A percentile compares a stretch with the other conserved stretches of the same genome.
Evolutionary conservation across 805 yeast species (phyloP).

Genomic region (Torulaspora microellipsoides): DNA sequence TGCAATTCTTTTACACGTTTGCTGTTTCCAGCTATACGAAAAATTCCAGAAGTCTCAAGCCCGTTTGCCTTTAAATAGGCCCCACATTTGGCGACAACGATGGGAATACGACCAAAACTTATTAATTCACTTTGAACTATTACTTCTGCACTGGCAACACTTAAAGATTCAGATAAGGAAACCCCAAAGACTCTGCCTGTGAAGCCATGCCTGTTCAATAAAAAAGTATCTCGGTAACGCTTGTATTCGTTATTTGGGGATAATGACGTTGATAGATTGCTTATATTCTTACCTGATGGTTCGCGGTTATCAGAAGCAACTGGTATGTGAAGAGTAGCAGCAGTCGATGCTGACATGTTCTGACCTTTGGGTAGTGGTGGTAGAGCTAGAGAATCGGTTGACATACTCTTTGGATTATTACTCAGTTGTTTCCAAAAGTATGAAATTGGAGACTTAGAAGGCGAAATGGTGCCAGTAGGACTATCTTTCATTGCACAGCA

Average conservation of each 20-base stretch:
- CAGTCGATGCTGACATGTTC: background rate
- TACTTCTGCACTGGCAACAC: conserved; percentile 65
- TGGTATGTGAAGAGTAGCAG: conserved; percentile 1
- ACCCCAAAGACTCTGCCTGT: conserved; percentile 69
- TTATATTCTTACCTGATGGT: background rate
- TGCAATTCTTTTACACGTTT: conserved; percentile 86
- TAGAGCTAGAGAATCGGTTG: conserved; percentile 26
- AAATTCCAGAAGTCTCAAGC: conserved; percentile 80
- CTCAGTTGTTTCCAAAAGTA: conserved; percentile 32
- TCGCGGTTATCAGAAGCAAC: conserved; percentile 4
- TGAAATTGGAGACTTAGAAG: conserved; percentile 21
- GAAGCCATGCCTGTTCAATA: conserved; percentile 35
- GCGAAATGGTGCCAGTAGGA: conserved; percentile 13
- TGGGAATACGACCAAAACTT: conserved; percentile 84
- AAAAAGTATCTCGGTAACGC: conserved; percentile 38
- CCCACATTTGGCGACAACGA: conserved; percentile 95
- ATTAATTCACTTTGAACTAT: conserved; percentile 54
- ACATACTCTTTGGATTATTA: conserved; percentile 33
- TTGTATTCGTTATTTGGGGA: conserved; percentile 21
- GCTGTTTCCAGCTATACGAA: conserved; percentile 87
- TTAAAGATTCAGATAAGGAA: conserved; percentile 63
- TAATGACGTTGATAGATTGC: conserved; percentile 3
- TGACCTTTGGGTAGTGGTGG: conserved; percentile 5
- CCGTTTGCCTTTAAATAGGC: conserved; percentile 75
- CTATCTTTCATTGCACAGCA: conserved; percentile 5